A percentile compares a stretch with the other conserved stretches of the same genome.
phyloP scores from a whole-genome alignment of 2,329 filamentous ascomycete genomes.

The Fusarium avenaceum region DNA sequence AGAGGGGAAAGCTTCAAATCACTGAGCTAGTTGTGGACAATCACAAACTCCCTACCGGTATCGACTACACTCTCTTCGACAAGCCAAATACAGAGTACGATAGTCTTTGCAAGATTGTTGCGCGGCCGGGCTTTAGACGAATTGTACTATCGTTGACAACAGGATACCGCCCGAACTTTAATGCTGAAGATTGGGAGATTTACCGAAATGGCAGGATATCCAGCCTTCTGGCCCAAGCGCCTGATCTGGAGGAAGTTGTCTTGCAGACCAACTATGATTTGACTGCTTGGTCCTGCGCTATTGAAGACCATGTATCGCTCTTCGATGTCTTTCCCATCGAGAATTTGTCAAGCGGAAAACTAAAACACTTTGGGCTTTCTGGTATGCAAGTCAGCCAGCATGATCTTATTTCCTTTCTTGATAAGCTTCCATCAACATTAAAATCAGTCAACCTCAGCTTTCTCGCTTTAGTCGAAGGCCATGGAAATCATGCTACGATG shows the following conservation, averaged over 20 bases:
- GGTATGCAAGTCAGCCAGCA: neutral
- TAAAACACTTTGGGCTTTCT: slow-evolving; percentile 20
- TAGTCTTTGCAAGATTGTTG: neutral
- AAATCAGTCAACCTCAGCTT: slow-evolving; percentile 14
- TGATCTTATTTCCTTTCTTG: slow-evolving; percentile 7
- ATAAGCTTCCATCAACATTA: neutral
- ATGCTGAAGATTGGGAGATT: neutral
- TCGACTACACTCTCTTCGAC: slow-evolving; percentile 5
- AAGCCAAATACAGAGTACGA: slow-evolving; percentile 11
- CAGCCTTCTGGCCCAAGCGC: neutral
- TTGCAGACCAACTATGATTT: neutral
- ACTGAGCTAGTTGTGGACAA: neutral
- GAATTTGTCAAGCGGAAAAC: fast-evolving
- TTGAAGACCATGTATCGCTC: neutral
- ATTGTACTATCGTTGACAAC: neutral
- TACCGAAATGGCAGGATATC: neutral
- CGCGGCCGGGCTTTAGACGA: neutral
- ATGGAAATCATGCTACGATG: neutral
- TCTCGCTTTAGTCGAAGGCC: neutral
- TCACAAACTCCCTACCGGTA: neutral
- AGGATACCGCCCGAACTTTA: neutral
- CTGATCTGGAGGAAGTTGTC: neutral
- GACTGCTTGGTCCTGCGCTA: neutral
- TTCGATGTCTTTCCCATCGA: slow-evolving; percentile 6
- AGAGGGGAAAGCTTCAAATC: neutral